Percentiles rank a stretch among this genome's conserved stretches.
These are phyloP conservation scores for Penicillium sp. DNA, from an alignment of 2,329 filamentous ascomycete species.

Conservation along the genomic window DNA sequence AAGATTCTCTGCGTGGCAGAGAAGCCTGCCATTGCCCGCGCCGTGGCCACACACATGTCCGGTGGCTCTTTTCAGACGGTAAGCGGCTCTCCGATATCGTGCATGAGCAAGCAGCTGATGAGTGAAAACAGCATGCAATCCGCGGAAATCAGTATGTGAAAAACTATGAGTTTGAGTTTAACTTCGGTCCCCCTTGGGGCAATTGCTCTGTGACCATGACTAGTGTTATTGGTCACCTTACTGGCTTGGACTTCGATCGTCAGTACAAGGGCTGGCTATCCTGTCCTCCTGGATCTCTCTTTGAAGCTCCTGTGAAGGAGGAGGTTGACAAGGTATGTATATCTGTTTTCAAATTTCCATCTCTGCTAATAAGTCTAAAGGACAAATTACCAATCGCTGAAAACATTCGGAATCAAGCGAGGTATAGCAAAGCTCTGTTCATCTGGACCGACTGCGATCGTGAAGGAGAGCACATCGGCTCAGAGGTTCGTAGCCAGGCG, in stretches of 20 bases:
- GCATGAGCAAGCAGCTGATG: slow-evolving; percentile 22
- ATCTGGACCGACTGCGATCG: slow-evolving; percentile 99
- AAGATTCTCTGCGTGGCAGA: slow-evolving; percentile 78
- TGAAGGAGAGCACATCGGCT: slow-evolving; percentile 94
- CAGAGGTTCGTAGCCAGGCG: slow-evolving; percentile 85
- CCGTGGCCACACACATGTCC: slow-evolving; percentile 85
- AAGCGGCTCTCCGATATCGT: slow-evolving; percentile 38
- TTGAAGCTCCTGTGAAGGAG: slow-evolving; percentile 76
- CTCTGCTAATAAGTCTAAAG: slow-evolving; percentile 47
- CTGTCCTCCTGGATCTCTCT: slow-evolving; percentile 77
- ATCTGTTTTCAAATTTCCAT: background rate
- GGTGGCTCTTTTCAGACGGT: slow-evolving; percentile 75
- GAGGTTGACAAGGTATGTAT: slow-evolving; percentile 66
- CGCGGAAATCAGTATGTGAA: slow-evolving; percentile 77
- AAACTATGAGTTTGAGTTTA: slow-evolving; percentile 90
- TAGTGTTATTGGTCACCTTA: slow-evolving; percentile 86
- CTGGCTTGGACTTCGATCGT: slow-evolving; percentile 73
- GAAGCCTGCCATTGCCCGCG: slow-evolving; percentile 94
- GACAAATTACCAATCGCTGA: slow-evolving; percentile 79
- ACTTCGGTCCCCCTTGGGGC: slow-evolving; percentile 81
- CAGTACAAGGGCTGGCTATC: slow-evolving; percentile 79
- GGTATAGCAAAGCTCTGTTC: slow-evolving; percentile 73
- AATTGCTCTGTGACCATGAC: slow-evolving; percentile 89
- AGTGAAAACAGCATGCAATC: slow-evolving; percentile 65
- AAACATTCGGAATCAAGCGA: slow-evolving; percentile 82